phyloP scores from a whole-genome alignment of 2,329 filamentous ascomycete genomes.

The Plenodomus biglobosus region DNA sequence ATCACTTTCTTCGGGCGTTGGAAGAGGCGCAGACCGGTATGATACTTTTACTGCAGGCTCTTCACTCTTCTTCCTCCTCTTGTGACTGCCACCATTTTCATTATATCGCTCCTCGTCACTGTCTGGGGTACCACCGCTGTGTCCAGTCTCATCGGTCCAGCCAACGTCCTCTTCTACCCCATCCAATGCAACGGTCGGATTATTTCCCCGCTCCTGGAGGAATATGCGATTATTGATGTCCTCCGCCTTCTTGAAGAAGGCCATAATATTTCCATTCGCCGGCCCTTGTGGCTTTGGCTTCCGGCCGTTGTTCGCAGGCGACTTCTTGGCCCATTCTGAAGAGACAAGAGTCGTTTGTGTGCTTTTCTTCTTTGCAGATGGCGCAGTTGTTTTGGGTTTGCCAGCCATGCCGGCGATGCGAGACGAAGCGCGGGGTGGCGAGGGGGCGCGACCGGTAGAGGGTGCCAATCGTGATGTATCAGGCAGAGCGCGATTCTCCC shows the following conservation, averaged over 20 bases:
- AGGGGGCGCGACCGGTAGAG: slow-evolving; percentile 56
- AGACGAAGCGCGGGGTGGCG: slow-evolving; percentile 47
- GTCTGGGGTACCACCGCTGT: slow-evolving; percentile 21
- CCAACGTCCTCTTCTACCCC: slow-evolving; percentile 30
- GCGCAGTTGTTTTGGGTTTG: slow-evolving; percentile 15
- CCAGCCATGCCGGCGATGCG: slow-evolving; percentile 22
- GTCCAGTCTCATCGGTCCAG: slow-evolving; percentile 33
- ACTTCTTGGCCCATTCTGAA: slow-evolving; percentile 34
- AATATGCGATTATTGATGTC: slow-evolving; percentile 45
- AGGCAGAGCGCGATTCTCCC: slow-evolving; percentile 48
- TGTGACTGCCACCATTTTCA: slow-evolving; percentile 47
- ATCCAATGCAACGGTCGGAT: slow-evolving; percentile 21
- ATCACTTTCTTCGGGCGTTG: slow-evolving; percentile 12
- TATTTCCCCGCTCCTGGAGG: slow-evolving; percentile 33
- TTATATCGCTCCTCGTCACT: slow-evolving; percentile 44
- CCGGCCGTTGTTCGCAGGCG: slow-evolving; percentile 33
- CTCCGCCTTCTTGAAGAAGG: slow-evolving; percentile 58
- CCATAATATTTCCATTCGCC: slow-evolving; percentile 55
- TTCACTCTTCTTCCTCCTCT: slow-evolving; percentile 44
- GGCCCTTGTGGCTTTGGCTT: slow-evolving; percentile 46
- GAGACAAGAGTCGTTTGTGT: slow-evolving; percentile 42
- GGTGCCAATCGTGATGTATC: slow-evolving; percentile 43
- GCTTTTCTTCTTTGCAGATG: slow-evolving; percentile 22
- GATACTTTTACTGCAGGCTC: slow-evolving; percentile 24
- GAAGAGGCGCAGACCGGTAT: slow-evolving; percentile 43